Evolutionary conservation across 768 basidiomycete species (phyloP), one percentile per base, ranked within the genome.

Genomic region (Lactarius tabidus): DNA sequence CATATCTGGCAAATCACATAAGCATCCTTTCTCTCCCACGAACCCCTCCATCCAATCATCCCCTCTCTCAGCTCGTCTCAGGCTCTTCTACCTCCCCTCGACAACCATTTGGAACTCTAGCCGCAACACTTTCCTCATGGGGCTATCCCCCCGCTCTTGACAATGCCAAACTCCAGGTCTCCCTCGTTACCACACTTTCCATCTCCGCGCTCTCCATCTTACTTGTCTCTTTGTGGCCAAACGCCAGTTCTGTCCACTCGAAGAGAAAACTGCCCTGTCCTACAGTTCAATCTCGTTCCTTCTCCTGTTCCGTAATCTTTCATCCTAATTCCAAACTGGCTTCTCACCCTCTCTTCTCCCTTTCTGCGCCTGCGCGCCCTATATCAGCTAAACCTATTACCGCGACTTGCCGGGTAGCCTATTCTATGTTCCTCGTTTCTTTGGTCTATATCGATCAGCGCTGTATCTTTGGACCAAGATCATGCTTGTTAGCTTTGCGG

Each of bases 1-100:
- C 70, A 18, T 41, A 64, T 56, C 52, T 28, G 71, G 65, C 1
- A 64, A 53, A 43, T 69, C 59, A 65, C 61, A 59, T 69, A 72
- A 72, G 69, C 67, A 64, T 28, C 29, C n/a, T 52, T 36, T 51
- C 48, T 29, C 57, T 69, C 67, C 62, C 70, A 71, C 70, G 63
- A 60, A 28, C 64, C 61, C 45, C 23, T 33, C 39, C 31, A 26
- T n/a, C 58, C 54, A 53, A 51, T 64, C 57, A 45, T 48, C 33
- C 52, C 52, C 53, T 26, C 38, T 20, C 56, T 18, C 64, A 14
- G 38, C 59, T 57, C 60, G 1, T 51, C 36, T 33, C 53, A 3
- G 29, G 54, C 54, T 55, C 54, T 35, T 55, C 65, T 20, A 28
- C n/a, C 35, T 35, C 51, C 54, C 52, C 51, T 56, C 55, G 57